Evolutionary conservation across 2,329 filamentous ascomycete species (phyloP), one percentile per base, ranked within the genome.

Genomic region (Sordariomycetes sp.): DNA sequence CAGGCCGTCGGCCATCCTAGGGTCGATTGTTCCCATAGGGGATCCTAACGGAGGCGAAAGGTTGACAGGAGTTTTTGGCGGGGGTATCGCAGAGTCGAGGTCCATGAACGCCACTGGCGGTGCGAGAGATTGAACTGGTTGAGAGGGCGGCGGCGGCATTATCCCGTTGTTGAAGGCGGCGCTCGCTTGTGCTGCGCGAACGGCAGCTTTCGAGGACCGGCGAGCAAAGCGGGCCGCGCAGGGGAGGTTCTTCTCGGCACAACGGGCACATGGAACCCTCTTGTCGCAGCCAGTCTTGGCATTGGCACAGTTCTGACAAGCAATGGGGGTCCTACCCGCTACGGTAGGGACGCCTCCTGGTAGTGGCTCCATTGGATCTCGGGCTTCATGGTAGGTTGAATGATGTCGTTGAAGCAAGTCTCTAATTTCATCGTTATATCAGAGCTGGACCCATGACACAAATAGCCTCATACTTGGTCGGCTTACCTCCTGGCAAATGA

Each of bases 361-460:
- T 10, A 70, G 62, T 2, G 73, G 69, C 52, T 76, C 74, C 69
- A 74, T 72, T 0, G 73, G 71, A 55, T 76, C 74, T 62, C 71
- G 70, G 7, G 69, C 70, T 64, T 78, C 74, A 66, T 79, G 77
- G 60, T 78, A 79, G 32, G 75, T 78, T 3, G 71, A 69, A 58
- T 77, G 70, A 58, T 79, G 76, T 62, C 76, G 68, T 62, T 76
- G 74, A 3, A 80, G 68, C 8, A 80, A 68, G 57, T 80, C 77
- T 61, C 77, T 76, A 61, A 63, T 22, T 28, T 36, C 17, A 20
- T 10, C 20, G 50, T 48, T 10, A 10, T 10, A 56, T 35, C 15
- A 55, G 53, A 17, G 25, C 8, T 39, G n/a, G n/a, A 22, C 15
- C 13, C 10, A 15, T 25, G 2, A 32, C 20, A 10, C 17, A 22